Base-by-base conservation (phyloP, 306 rosid species). In the Ammopiptanthus mongolicus region DNA sequence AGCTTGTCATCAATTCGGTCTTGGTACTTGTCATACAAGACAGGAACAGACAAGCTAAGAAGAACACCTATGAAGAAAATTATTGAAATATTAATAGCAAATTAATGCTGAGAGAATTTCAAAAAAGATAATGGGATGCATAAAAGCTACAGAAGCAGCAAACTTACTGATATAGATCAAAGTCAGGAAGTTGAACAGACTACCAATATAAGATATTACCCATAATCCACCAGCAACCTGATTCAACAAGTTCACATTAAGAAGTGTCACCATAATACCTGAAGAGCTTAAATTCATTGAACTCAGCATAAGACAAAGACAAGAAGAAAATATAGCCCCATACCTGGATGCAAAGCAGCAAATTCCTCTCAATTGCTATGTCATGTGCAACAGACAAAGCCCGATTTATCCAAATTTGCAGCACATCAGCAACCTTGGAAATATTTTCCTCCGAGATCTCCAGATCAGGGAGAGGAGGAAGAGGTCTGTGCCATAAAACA, bases 401-500 rank as follows among this genome's bases (percentile, higher is more conserved):
- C 9, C 44, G 80, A 78, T 89, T 96, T 73, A 90, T 76, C 92
- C 92, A 86, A 55, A 79, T 73, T 53, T 84, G 92, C 77, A 96
- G 73, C 68, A 39, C 84, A 57, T 90, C 91, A 18, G 98, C 90
- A 68, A 86, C 86, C 80, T 58, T 82, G 10, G 81, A 46, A 44
- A 90, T 83, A 64, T 84, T 64, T 51, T 82, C 87, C 86, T 96
- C 98, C 1, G 97, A 85, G 71, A 96, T 90, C 86, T 90, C 97
- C 85, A 96, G 72, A 87, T 96, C 96, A 31, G 98, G 99, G 36
- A 92, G 87, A 73, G 98, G 99, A 71, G 99, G 99, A 65, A 92
- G 89, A 15, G 99, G 99, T 84, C 99, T 96, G 83, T 17, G 53
- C 44, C 46, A 84, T 66, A 70, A 37, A 74, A 81, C 10, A 68